Evolutionary conservation across 2,329 filamentous ascomycete genomes (phyloP), one percentile per base, ranked within the genome.

Genomic region (Fusarium sp.): DNA sequence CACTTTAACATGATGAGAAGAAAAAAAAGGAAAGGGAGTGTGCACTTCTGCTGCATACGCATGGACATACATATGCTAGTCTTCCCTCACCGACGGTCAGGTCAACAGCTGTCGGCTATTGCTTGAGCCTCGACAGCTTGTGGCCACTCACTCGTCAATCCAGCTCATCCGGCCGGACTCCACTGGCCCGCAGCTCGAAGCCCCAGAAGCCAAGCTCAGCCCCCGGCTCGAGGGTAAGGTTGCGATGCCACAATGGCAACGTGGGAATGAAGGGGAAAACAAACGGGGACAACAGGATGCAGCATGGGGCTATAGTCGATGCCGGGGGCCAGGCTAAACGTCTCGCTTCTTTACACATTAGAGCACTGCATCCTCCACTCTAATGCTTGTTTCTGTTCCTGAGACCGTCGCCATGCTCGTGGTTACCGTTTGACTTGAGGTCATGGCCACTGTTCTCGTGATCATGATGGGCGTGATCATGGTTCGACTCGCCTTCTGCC

Each of bases 391-490:
- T 76, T 67, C 75, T 75, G 59, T 77, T 71, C 53, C 74, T 70
- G 45, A 67, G 71, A 54, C 62, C 26, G 17, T 71, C 59, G 24
- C 47, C 52, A 21, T 77, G 67, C 51, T 75, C 70, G 38, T 63
- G 71, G 53, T 61, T 71, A 26, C 49, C 57, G 53, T 28, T 55
- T 36, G 49, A 60, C 57, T 68, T 65, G 26, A 57, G 53, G 47
- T 57, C 67, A 47, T 77, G 73, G 55, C 55, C 57, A 38, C 67
- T 73, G 64, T 65, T 56, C 63, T 80, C 77, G 65, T 75, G 73
- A 59, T 72, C 76, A 69, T 81, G 73, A 56, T 81, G 75, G 57
- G 79, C 78, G 65, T 87, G 80, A 36, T 81, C 76, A 64, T 76
- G 74, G 40, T 72, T 76, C 67, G 81, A 75, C 52, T 69, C 67